Percentiles rank a stretch among this genome's conserved stretches.
Evolutionary conservation across 208 protist genomes (phyloP).

Genomic region (Trypanosoma platydactyli): DNA sequence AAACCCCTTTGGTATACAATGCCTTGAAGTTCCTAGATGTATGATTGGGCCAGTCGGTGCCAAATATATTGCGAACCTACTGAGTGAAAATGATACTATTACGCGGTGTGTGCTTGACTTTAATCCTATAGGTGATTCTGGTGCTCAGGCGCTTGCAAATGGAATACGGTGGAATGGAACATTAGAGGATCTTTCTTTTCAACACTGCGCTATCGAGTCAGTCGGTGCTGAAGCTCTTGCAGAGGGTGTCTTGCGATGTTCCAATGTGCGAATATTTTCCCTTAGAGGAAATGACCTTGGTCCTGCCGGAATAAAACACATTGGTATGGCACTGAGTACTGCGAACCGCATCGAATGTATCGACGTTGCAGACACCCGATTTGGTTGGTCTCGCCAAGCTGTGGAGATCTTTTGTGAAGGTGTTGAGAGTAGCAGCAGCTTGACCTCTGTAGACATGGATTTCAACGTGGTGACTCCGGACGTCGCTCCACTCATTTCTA

Average conservation of each 20-base stretch:
- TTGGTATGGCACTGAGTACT: slow-evolving; percentile 58
- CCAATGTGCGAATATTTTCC: slow-evolving; percentile 64
- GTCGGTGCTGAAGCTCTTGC: slow-evolving; percentile 52
- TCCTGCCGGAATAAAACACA: slow-evolving; percentile 56
- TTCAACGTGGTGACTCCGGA: slow-evolving; percentile 66
- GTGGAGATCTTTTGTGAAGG: slow-evolving; percentile 81
- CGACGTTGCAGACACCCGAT: slow-evolving; percentile 82
- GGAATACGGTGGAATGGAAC: slow-evolving; percentile 84
- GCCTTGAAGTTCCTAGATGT: slow-evolving; percentile 76
- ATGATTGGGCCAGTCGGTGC: slow-evolving; percentile 65
- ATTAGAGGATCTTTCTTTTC: slow-evolving; percentile 63
- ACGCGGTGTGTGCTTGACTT: slow-evolving; percentile 74
- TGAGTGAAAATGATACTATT: slow-evolving; percentile 72
- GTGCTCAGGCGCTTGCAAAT: slow-evolving; percentile 57
- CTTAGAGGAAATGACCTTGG: slow-evolving; percentile 73
- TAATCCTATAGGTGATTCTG: slow-evolving; percentile 74
- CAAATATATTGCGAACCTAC: slow-evolving; percentile 59
- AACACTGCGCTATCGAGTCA: slow-evolving; percentile 70
- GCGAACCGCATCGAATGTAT: slow-evolving; percentile 61
- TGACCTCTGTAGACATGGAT: slow-evolving; percentile 73
- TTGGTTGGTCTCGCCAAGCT: slow-evolving; percentile 47
- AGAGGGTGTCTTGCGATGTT: slow-evolving; percentile 63
- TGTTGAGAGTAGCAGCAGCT: slow-evolving; percentile 49
- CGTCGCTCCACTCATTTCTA: slow-evolving; percentile 47
- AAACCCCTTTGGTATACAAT: slow-evolving; percentile 84